Evolutionary conservation across 2,329 filamentous ascomycete species (phyloP).

Genomic region (Colletotrichum endophyticum): DNA sequence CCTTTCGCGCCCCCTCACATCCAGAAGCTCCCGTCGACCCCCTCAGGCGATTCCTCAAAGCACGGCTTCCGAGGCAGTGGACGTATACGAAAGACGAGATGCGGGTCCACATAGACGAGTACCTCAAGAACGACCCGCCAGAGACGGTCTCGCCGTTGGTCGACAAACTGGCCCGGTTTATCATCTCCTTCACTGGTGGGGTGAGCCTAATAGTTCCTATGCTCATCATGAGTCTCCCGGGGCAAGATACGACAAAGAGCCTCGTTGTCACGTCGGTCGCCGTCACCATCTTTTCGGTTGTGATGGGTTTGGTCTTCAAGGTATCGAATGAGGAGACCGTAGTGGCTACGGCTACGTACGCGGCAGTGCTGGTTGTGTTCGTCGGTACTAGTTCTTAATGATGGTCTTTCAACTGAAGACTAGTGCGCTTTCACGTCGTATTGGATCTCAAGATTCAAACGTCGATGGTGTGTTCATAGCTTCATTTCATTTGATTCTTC

Average conservation of each 20-base stretch:
- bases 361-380: not conserved
- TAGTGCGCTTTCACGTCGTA: accelerated
- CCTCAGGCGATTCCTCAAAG: not conserved
- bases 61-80: not conserved
- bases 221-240: not conserved
- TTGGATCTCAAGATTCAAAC: not conserved
- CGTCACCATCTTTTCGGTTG: not conserved
- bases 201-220: not conserved
- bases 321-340: not conserved
- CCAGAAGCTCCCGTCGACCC: not conserved
- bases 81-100: not conserved
- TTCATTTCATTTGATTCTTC: not conserved
- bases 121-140: not conserved
- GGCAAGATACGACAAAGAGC: not conserved
- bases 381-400: not conserved
- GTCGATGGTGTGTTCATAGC: not conserved
- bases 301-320: not conserved
- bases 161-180: not conserved
- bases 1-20: not conserved
- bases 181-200: not conserved
- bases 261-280: not conserved
- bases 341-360: not conserved
- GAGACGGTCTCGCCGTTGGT: not conserved
- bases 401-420: not conserved
- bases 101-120: not conserved